Base-by-base conservation (phyloP, 1,284 basidiomycete genomes). In the Coniferiporia weirii region DNA sequence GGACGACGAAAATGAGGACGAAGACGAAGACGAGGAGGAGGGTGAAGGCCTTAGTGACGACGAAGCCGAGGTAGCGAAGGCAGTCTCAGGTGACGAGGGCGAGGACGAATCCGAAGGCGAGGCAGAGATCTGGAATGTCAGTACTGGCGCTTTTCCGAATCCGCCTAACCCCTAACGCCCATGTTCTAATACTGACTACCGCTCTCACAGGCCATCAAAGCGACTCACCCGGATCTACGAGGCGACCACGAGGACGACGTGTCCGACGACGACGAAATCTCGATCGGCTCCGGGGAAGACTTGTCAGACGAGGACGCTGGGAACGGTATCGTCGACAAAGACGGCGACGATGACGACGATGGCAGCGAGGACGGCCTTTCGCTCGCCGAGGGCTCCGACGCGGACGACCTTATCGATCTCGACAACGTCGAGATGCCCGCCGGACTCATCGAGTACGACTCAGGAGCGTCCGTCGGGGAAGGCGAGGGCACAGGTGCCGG, bases 71-170 rank as follows among this genome's bases (percentile, higher is more conserved):
- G 9, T 7, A 15, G 38, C 38, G 15, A 40, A 40, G 38, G 38
- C 38, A 3, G 38, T 7, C 15, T 40, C 38, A 40, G 64, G 60
- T 32, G 66, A 65, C 6, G 66, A 61, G 49, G 62, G 50, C 45
- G 70, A 73, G 13, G 79, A 79, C 3, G 78, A 79, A 60, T 75
- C 70, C 9, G 72, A 69, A 44, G 80, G 74, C 62, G 84, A 84
- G 65, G 82, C 73, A 8, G 89, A 89, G 68, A 83, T 95, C 40
- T 95, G 93, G 93, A 92, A 89, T 84, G 91, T 92, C 62, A 59
- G 76, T 68, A 43, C 10, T 19, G 9, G 13, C 22, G 27, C 27
- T 5, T 27, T 27, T 27, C 27, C 27, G 27, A 27, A 43, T 36
- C 2, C 55, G 62, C 54, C 56, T 52, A 47, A 7, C 34, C 50